Evolutionary conservation across 208 protist genomes (phyloP), one percentile per base, ranked within the genome.

Genomic region (Crithidia thermophila): DNA sequence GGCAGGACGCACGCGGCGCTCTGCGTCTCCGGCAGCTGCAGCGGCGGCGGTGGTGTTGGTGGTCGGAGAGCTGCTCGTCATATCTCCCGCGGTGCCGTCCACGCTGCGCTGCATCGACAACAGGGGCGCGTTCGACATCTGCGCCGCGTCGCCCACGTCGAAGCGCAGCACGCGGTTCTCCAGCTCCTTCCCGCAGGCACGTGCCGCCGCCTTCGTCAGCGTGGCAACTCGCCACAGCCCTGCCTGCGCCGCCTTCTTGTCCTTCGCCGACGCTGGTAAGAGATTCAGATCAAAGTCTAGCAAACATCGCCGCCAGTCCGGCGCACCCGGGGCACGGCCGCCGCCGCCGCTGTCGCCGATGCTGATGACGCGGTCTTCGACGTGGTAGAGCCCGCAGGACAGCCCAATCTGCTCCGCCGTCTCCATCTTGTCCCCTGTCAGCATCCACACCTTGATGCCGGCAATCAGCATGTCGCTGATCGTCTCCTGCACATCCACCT

Each of bases 401-500:
- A 91, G 72, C 20, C 82, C 97, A 75, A 99, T 98, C 71, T 99
- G 96, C 70, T 98, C 92, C 6, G 98, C 98, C 16, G 98, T 99
- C 71, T 99, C 94, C 50, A 95, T 63, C 81, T 99, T 99, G 82
- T 99, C 98, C 31, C 98, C 98, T 23, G 98, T 99, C 39, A 99
- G 72, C 96, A 99, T 99, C 96, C 96, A 99, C 25, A 99, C 82
- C 45, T 84, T 87, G 18, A 99, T 93, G 45, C 85, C 84, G 20
- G 95, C 96, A 23, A 79, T 10, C 5, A 87, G 37, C 51, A 97
- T 74, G 55, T 76, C 75, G 31, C 66, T 43, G 16, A 99, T 93
- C 20, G 94, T 98, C 55, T 87, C 85, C 18, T 90, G 77, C 25
- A 99, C 98, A 45, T 79, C 80, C 4, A 97, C 88, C 82, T 99